Conservation (phyloP, 176 grass and related monocot genomes). For the Cymbopogon citratus region DNA sequence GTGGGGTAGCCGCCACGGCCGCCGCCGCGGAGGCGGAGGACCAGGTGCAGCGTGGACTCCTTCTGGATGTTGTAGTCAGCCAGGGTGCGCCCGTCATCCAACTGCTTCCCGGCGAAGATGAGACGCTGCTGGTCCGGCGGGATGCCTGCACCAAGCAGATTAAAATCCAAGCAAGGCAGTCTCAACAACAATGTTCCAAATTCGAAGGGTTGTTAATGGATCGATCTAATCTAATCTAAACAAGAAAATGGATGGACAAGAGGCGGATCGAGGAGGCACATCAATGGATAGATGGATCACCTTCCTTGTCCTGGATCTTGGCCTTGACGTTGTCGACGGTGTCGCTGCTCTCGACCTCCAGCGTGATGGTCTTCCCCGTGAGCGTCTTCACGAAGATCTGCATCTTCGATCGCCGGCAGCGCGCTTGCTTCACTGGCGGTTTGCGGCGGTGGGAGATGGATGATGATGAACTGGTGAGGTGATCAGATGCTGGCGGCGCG, state of each 20-base stretch:
- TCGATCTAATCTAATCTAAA: not conserved
- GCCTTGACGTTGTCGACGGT: conserved; percentile 80
- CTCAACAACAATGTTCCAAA: not conserved
- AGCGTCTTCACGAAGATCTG: conserved; percentile 89
- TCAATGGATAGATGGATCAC: not conserved
- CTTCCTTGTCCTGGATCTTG: conserved; percentile 84
- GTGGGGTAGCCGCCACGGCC: conserved; percentile 13
- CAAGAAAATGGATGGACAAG: too few relatives aligned
- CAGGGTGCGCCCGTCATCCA: conserved; percentile 45
- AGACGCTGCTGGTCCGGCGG: conserved; percentile 56
- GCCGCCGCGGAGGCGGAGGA: conserved; percentile 46
- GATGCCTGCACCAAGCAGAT: conserved; percentile 4
- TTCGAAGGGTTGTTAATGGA: not conserved
- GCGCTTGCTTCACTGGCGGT: too few relatives aligned
- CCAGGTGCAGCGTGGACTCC: conserved; percentile 52
- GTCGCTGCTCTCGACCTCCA: conserved; percentile 94
- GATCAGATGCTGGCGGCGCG: not conserved
- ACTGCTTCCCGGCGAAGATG: conserved; percentile 64
- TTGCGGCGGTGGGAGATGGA: not conserved
- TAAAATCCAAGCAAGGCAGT: not conserved
- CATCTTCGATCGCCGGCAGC: not conserved
- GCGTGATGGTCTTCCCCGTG: conserved; percentile 91
- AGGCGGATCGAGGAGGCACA: not conserved
- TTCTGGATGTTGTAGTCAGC: conserved; percentile 59
- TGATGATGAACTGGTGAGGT: not conserved